Evolutionary conservation across 2,329 filamentous ascomycete species (phyloP).

Genomic region (Venturia asperata): DNA sequence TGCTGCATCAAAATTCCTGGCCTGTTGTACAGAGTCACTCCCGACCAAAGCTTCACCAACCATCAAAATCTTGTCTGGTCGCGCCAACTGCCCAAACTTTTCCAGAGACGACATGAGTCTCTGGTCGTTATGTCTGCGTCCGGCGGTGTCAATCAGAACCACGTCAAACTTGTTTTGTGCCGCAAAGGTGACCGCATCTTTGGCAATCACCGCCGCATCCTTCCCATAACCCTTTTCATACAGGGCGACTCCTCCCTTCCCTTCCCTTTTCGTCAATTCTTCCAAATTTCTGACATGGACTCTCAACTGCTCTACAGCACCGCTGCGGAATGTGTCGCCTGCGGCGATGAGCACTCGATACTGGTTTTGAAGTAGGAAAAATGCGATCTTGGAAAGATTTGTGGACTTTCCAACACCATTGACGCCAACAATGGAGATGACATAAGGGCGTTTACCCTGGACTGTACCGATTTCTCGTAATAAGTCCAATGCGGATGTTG

Average conservation of each 20-base stretch:
- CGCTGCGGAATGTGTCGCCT: constrained; percentile 93
- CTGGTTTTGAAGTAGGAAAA: constrained; percentile 95
- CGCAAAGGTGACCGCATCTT: constrained; percentile 82
- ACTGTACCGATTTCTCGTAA: constrained; percentile 86
- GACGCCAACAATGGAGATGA: constrained; percentile 96
- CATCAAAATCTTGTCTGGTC: constrained; percentile 98
- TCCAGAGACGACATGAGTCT: constrained; percentile 93
- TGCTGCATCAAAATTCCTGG: constrained; percentile 88
- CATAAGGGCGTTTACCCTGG: constrained; percentile 67
- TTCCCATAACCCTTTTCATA: constrained; percentile 98
- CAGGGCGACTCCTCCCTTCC: constrained; percentile 71
- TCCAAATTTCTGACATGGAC: constrained; percentile 92
- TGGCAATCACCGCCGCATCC: constrained; percentile 89
- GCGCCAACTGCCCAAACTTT: constrained; percentile 93
- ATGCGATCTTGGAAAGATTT: constrained; percentile 95
- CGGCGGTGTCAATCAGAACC: constrained; percentile 93
- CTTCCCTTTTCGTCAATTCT: constrained; percentile 78
- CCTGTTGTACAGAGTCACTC: constrained; percentile 90
- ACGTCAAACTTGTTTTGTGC: constrained; percentile 75
- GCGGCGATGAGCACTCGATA: constrained; percentile 91
- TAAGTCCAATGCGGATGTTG: constrained; percentile 88
- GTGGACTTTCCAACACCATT: constrained; percentile 98
- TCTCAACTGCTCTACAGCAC: constrained; percentile 91
- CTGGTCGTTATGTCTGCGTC: constrained; percentile 89
- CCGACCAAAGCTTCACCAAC: constrained; percentile 89